Evolutionary conservation across 768 basidiomycete genomes (phyloP).

Genomic region (Asterophora lycoperdoides): DNA sequence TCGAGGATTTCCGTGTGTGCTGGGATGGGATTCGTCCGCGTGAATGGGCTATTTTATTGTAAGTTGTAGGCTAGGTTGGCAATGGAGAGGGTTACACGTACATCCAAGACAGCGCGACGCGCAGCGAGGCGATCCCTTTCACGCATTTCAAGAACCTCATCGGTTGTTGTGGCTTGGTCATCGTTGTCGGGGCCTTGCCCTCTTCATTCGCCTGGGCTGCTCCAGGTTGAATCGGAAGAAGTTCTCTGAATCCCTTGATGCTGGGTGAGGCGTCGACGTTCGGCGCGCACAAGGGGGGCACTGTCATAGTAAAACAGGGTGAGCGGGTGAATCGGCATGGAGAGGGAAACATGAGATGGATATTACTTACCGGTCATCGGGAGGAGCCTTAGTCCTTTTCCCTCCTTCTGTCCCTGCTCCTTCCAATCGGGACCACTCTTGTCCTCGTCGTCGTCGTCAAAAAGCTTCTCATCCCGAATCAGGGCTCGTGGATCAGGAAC

Average conservation of each 20-base stretch:
- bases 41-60: slow-evolving; percentile 42
- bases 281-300: slow-evolving; percentile 53
- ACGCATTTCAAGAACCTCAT: slow-evolving; percentile 45
- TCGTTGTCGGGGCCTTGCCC: not conserved
- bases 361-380: slow-evolving; percentile 35
- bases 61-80: not conserved
- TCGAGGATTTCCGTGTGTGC: slow-evolving; percentile 14
- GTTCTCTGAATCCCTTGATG: slow-evolving; percentile 1
- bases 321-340: no score
- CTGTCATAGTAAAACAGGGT: slow-evolving; percentile 25
- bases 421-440: no score
- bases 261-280: slow-evolving; percentile 22
- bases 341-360: slow-evolving; percentile 41
- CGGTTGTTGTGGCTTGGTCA: not conserved
- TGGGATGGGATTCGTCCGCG: slow-evolving; percentile 16
- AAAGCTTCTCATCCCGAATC: slow-evolving; percentile 54
- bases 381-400: slow-evolving; percentile 17
- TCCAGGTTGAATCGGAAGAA: slow-evolving; percentile 1
- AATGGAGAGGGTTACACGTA: slow-evolving; percentile 30
- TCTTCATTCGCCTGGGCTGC: not conserved
- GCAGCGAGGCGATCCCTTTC: slow-evolving; percentile 55
- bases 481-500: slow-evolving; percentile 25
- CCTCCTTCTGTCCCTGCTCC: not conserved
- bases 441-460: slow-evolving; percentile 36
- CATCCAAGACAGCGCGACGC: slow-evolving; percentile 67